phyloP scores from a whole-genome alignment of 1,139 yeast genomes.

The Zhuliangozyma blackwelliae region DNA sequence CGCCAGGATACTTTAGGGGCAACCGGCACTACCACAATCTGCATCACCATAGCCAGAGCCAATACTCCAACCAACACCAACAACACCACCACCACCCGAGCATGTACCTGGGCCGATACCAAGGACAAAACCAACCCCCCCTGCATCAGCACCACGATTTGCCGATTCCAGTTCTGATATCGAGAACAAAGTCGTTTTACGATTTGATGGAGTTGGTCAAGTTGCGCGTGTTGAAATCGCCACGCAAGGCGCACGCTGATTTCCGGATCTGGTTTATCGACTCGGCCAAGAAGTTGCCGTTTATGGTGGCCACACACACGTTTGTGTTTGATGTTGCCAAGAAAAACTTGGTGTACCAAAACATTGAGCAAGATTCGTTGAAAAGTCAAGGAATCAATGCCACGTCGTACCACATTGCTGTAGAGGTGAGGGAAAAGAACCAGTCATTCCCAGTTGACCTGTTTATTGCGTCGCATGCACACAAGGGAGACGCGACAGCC shows the following conservation, averaged over 20 bases:
- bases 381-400: slow-evolving; percentile 29
- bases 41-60: slow-evolving; percentile 6
- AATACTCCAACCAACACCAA: not conserved
- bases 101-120: not conserved
- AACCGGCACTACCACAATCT: slow-evolving; percentile 7
- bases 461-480: slow-evolving; percentile 11
- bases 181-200: slow-evolving; percentile 32
- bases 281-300: slow-evolving; percentile 20
- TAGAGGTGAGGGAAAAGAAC: slow-evolving; percentile 26
- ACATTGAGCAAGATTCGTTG: slow-evolving; percentile 21
- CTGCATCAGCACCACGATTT: slow-evolving; percentile 8
- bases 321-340: slow-evolving; percentile 29
- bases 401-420: slow-evolving; percentile 27
- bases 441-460: slow-evolving; percentile 24
- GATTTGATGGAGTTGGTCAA: slow-evolving; percentile 27
- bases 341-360: slow-evolving; percentile 28
- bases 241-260: slow-evolving; percentile 12
- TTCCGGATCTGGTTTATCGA: slow-evolving; percentile 41
- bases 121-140: no score
- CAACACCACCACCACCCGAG: not conserved
- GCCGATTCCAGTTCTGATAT: slow-evolving; percentile 19
- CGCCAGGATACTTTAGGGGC: slow-evolving; percentile 10
- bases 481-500: not conserved
- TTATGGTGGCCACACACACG: slow-evolving; percentile 19
- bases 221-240: slow-evolving; percentile 15